These are phyloP conservation scores for Neurospora sp. DNA, from an alignment of 495 filamentous ascomycete species.

Conservation along the genomic window DNA sequence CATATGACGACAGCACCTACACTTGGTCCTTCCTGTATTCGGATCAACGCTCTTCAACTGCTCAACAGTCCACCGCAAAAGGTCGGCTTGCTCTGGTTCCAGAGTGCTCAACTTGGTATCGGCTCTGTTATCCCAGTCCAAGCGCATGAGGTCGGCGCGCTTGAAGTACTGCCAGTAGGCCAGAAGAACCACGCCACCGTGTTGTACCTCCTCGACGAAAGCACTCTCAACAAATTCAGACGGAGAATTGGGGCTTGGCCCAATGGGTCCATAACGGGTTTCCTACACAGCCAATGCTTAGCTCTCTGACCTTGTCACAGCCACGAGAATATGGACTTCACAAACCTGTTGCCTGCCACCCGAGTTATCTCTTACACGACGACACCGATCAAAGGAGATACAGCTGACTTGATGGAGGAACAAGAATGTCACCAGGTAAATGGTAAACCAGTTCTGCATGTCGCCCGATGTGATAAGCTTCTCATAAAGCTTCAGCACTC, in stretches of 20 bases:
- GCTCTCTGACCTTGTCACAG: neutral
- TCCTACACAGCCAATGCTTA: constrained; percentile 8
- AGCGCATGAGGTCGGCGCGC: constrained; percentile 14
- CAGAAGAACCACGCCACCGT: constrained; percentile 14
- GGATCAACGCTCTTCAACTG: constrained; percentile 3
- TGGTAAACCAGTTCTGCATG: constrained; percentile 26
- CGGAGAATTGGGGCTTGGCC: neutral
- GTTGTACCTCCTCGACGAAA: constrained; percentile 18
- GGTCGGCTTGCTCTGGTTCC: constrained; percentile 7
- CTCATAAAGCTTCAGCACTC: constrained; percentile 24
- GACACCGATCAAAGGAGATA: constrained; percentile 12
- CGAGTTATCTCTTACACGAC: constrained; percentile 7
- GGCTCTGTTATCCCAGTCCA: constrained; percentile 9
- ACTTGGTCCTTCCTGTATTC: neutral
- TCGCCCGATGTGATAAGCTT: constrained; percentile 20
- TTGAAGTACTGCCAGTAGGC: constrained; percentile 22
- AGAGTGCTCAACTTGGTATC: constrained; percentile 8
- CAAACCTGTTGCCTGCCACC: constrained; percentile 6
- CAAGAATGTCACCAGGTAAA: constrained; percentile 34
- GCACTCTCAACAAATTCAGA: constrained; percentile 5
- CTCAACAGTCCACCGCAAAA: constrained; percentile 7
- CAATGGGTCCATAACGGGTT: constrained; percentile 15
- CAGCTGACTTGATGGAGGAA: constrained; percentile 13
- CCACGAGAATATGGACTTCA: no score
- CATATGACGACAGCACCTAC: constrained; percentile 1